phyloP scores from a whole-genome alignment of 1,284 basidiomycete genomes.

The Phellinidium pouzarii region DNA sequence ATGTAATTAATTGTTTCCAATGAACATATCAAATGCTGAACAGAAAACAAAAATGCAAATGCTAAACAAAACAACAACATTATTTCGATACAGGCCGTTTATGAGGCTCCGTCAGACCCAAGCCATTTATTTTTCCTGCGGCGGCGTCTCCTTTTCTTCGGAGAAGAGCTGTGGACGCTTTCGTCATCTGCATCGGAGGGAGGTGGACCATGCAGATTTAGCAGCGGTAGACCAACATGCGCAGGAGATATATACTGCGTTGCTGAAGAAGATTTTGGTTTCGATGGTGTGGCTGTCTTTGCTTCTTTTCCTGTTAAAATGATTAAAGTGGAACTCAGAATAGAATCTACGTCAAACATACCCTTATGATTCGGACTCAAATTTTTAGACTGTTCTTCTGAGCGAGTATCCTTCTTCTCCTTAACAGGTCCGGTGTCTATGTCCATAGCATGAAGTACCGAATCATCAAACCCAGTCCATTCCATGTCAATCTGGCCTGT shows the following conservation, averaged over 20 bases:
- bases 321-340: neutral
- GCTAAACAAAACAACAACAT: too few relatives aligned
- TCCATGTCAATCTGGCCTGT: conserved; percentile 32
- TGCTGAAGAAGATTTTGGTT: conserved; percentile 12
- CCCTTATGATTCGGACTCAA: neutral
- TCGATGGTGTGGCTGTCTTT: neutral
- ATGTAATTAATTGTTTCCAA: neutral
- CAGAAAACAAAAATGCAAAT: neutral
- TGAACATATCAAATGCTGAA: neutral
- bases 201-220: conserved; percentile 53
- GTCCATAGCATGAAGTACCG: too few relatives aligned
- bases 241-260: conserved; percentile 11
- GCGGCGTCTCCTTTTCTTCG: conserved; percentile 46
- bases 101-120: neutral
- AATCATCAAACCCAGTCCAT: conserved; percentile 6
- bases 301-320: neutral
- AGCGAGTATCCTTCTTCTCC: too few relatives aligned
- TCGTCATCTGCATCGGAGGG: conserved; percentile 30
- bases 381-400: too few relatives aligned
- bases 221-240: conserved; percentile 34
- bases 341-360: neutral
- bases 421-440: too few relatives aligned
- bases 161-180: conserved; percentile 22
- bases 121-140: conserved; percentile 47
- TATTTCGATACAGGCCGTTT: too few relatives aligned